Conservation (phyloP, 2,329 filamentous ascomycete genomes). For the Ceratocystis papillata region DNA sequence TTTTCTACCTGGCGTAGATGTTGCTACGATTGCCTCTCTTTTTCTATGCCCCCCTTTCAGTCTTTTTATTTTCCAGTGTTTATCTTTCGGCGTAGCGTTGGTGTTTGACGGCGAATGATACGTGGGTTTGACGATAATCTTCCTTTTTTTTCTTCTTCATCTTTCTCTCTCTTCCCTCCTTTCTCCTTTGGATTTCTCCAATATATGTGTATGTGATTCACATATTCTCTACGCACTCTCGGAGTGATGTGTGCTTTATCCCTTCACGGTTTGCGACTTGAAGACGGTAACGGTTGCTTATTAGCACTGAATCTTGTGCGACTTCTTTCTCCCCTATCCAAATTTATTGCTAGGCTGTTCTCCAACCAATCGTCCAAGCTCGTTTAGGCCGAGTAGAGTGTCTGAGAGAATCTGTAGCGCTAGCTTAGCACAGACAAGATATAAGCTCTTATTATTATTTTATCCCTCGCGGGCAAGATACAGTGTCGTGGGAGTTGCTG, state of each 20-base stretch:
- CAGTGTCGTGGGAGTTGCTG: too few relatives aligned
- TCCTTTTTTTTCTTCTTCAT: conserved; percentile 10
- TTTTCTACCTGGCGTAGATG: conserved; percentile 9
- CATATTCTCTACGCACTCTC: background rate
- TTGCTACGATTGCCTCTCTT: background rate
- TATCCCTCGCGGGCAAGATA: too few relatives aligned
- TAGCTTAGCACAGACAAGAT: background rate
- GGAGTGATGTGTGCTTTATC: background rate
- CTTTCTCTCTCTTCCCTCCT: background rate
- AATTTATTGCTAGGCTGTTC: background rate
- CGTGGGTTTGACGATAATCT: background rate
- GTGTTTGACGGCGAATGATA: conserved; percentile 3
- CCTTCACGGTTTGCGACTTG: background rate
- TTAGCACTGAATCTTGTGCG: background rate
- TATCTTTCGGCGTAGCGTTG: conserved; percentile 9
- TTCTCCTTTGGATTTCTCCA: conserved; percentile 1
- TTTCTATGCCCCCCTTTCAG: background rate
- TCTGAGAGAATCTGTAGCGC: background rate
- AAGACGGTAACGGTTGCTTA: background rate
- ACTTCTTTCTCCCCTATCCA: background rate
- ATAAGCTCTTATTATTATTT: too few relatives aligned
- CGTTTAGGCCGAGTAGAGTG: background rate
- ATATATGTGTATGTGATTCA: background rate
- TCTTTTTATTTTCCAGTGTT: conserved; percentile 6
- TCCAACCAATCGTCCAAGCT: background rate